A percentile compares a stretch with the other conserved stretches of the same genome.
These are phyloP conservation scores for Aspergillus baeticus DNA, from an alignment of 495 filamentous ascomycete genomes.

Conservation along the genomic window DNA sequence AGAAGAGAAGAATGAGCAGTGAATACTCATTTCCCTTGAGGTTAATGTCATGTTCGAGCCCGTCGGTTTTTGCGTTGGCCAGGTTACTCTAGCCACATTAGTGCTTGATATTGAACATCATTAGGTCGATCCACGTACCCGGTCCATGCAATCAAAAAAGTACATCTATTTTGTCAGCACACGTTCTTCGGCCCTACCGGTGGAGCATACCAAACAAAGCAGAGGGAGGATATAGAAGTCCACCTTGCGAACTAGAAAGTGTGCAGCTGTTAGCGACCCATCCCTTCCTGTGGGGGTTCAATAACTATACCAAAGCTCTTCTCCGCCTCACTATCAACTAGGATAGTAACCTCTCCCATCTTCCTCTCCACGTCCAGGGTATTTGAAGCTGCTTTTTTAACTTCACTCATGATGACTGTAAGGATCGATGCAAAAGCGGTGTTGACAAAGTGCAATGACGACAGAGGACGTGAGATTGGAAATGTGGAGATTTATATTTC, in stretches of 20 bases:
- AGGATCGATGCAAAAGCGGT: neutral
- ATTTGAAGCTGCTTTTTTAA: constrained; percentile 4
- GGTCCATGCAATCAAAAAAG: constrained; percentile 59
- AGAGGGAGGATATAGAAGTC: constrained; percentile 32
- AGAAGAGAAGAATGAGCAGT: constrained; percentile 66
- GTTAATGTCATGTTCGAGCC: constrained; percentile 46
- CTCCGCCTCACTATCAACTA: constrained; percentile 26
- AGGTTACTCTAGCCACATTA: constrained; percentile 43
- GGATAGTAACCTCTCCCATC: constrained; percentile 11
- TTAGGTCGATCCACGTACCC: constrained; percentile 41
- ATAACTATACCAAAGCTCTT: constrained; percentile 16
- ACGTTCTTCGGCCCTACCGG: too few species aligned
- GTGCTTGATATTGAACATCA: constrained; percentile 6
- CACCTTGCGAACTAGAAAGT: constrained; percentile 29
- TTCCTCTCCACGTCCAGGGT: constrained; percentile 14
- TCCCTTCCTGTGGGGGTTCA: too few species aligned
- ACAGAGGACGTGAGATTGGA: neutral
- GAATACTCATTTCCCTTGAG: constrained; percentile 65
- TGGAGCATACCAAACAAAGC: constrained; percentile 27
- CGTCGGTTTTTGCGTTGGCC: constrained; percentile 67
- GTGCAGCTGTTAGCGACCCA: neutral
- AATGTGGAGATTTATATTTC: neutral
- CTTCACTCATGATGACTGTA: neutral
- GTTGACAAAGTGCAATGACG: neutral
- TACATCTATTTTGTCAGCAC: constrained; percentile 47